These are phyloP conservation scores for Didymosphaeria variabile DNA, from an alignment of 2,329 filamentous ascomycete genomes.

Conservation along the genomic window DNA sequence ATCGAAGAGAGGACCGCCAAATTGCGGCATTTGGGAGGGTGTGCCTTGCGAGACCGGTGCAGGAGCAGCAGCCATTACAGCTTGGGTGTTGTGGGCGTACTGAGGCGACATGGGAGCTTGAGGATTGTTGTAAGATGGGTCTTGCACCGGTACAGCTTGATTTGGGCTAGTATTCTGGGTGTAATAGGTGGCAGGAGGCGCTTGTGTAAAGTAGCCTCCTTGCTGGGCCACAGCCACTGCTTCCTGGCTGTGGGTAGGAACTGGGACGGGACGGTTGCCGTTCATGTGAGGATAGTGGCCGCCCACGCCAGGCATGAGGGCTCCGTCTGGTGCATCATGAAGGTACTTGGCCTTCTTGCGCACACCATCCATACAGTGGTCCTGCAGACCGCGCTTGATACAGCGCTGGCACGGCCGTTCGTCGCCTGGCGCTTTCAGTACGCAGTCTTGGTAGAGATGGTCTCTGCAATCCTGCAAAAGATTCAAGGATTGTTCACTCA, in stretches of 20 bases:
- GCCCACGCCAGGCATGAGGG: slow-evolving; percentile 83
- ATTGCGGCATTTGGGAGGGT: slow-evolving; percentile 53
- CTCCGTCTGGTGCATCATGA: slow-evolving; percentile 91
- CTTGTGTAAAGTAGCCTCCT: slow-evolving; percentile 55
- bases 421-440: slow-evolving; percentile 66
- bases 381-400: slow-evolving; percentile 90
- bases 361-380: slow-evolving; percentile 93
- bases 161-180: slow-evolving; percentile 49
- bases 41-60: slow-evolving; percentile 51
- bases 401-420: slow-evolving; percentile 93
- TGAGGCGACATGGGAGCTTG: slow-evolving; percentile 80
- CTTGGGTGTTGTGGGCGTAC: slow-evolving; percentile 66
- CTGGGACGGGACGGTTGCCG: slow-evolving; percentile 56
- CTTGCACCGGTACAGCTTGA: slow-evolving; percentile 53
- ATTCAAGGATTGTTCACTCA: slow-evolving; percentile 64
- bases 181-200: slow-evolving; percentile 51
- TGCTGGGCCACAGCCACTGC: slow-evolving; percentile 40
- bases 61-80: slow-evolving; percentile 59
- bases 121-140: slow-evolving; percentile 68
- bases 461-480: not conserved
- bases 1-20: slow-evolving; percentile 75
- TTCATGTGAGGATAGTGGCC: slow-evolving; percentile 69
- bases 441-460: not conserved
- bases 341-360: slow-evolving; percentile 99
- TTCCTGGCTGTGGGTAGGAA: slow-evolving; percentile 37